phyloP scores from a whole-genome alignment of 371 early-diverging fungal genomes.

The Apophysomyces variabilis region DNA sequence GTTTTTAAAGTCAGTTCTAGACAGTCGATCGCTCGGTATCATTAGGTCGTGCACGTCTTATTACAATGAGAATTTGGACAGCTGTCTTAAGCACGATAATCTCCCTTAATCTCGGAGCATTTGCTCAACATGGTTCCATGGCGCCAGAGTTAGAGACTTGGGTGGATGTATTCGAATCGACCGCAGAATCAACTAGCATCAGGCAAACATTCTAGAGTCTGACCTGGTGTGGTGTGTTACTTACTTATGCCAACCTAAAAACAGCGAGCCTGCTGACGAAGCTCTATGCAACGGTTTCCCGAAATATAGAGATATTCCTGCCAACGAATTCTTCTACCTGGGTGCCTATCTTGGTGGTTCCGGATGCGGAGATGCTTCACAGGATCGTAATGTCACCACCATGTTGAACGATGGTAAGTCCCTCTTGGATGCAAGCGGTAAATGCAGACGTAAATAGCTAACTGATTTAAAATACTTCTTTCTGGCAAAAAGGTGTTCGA shows the following conservation, averaged over 20 bases:
- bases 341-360: conserved; percentile 33
- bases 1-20: background rate
- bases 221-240: no score
- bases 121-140: background rate
- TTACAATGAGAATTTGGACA: background rate
- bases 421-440: background rate
- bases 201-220: background rate
- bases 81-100: background rate
- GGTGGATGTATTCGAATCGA: background rate
- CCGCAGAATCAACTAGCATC: background rate
- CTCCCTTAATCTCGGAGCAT: background rate
- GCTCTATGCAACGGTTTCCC: conserved; percentile 46
- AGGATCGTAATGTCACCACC: conserved; percentile 22
- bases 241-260: no score
- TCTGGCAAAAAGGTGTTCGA: conserved; percentile 18
- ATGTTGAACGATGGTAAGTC: conserved; percentile 33
- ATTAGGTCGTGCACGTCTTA: background rate
- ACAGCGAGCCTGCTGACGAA: background rate
- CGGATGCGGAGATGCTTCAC: conserved; percentile 12
- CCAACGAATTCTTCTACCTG: conserved; percentile 41
- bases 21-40: background rate
- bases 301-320: conserved; percentile 32
- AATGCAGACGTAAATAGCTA: background rate
- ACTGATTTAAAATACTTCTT: background rate
- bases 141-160: background rate